These are phyloP conservation scores for Hypoxylon sp. DNA, from an alignment of 2,329 filamentous ascomycete genomes.

Conservation along the genomic window DNA sequence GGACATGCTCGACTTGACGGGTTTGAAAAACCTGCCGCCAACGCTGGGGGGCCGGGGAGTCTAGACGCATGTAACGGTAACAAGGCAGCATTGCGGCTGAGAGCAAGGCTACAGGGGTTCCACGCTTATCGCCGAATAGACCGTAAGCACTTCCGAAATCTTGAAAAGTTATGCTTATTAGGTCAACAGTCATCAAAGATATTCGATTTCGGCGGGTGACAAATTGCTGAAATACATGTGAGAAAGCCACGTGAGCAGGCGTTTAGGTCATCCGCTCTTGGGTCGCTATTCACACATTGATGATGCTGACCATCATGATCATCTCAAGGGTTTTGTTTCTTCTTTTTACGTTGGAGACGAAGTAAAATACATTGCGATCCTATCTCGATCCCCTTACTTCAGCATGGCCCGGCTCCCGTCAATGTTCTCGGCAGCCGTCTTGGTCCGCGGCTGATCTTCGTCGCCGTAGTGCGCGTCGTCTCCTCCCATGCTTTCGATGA, in stretches of 20 bases:
- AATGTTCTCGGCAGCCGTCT: constrained; percentile 50
- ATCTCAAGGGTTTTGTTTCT: too few relatives aligned
- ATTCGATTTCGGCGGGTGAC: background rate
- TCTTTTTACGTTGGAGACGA: too few relatives aligned
- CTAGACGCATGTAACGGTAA: constrained; percentile 12
- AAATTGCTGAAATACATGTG: background rate
- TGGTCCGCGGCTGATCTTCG: constrained; percentile 52
- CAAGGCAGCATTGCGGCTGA: constrained; percentile 6
- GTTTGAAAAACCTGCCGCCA: background rate
- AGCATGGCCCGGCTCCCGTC: constrained; percentile 49
- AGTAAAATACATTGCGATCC: background rate
- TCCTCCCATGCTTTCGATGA: constrained; percentile 53
- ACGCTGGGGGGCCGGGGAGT: background rate
- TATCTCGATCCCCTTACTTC: constrained; percentile 1
- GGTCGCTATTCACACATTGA: too few relatives aligned
- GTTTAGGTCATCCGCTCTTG: too few relatives aligned
- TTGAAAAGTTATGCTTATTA: background rate
- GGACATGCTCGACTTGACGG: background rate
- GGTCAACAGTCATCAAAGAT: background rate
- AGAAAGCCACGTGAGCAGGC: background rate
- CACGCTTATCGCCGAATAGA: too few relatives aligned
- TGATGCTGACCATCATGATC: too few relatives aligned
- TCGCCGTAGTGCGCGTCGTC: constrained; percentile 54
- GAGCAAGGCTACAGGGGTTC: constrained; percentile 10
- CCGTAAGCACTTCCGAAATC: background rate